Evolutionary conservation across 73 alveolate genomes (phyloP).

Genomic region (Paramecium sonneborni): DNA sequence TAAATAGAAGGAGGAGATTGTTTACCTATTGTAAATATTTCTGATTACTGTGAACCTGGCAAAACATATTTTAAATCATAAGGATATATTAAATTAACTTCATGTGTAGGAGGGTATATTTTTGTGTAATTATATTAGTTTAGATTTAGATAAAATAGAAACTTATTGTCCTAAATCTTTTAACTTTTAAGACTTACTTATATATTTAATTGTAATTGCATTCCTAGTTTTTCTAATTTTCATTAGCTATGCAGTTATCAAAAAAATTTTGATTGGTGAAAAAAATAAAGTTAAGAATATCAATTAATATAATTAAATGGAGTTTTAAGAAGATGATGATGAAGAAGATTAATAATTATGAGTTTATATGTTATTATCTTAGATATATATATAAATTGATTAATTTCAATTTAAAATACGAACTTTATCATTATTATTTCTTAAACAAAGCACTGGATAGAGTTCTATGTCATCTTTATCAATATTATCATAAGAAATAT

Average conservation of each 20-base stretch:
- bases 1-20: slow-evolving; percentile 30
- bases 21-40: not conserved
- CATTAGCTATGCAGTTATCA: not conserved
- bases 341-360: slow-evolving; percentile 6
- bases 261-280: not conserved
- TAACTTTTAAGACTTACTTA: not conserved
- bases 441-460: not conserved
- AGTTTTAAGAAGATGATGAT: slow-evolving; percentile 39
- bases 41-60: slow-evolving; percentile 22
- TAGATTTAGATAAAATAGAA: slow-evolving; percentile 21
- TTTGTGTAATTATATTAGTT: not conserved
- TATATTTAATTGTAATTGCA: not conserved
- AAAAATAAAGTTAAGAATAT: not conserved
- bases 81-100: slow-evolving; percentile 23
- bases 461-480: not conserved
- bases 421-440: not conserved
- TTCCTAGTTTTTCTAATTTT: not conserved
- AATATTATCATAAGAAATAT: not conserved
- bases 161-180: not conserved
- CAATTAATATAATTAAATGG: slow-evolving; percentile 29
- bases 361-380: not conserved
- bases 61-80: not conserved
- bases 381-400: not conserved
- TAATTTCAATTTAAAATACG: not conserved
- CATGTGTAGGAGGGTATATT: slow-evolving; percentile 37